Conservation (phyloP, 441 rosid genomes). For the Monsonia emarginata region DNA sequence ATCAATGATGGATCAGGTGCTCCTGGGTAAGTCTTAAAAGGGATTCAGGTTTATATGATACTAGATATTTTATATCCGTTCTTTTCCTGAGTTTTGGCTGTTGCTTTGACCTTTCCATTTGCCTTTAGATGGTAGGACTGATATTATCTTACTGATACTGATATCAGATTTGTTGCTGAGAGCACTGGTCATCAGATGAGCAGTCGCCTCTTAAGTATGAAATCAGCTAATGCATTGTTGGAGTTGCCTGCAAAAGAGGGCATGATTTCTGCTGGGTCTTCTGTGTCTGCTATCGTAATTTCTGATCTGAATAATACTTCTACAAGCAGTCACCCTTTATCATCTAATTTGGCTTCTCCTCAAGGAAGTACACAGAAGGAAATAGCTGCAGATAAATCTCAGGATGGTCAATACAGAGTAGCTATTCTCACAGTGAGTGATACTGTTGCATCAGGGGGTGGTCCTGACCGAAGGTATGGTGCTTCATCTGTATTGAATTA, state of each 20-base stretch:
- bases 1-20: constrained; percentile 69
- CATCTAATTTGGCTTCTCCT: constrained; percentile 27
- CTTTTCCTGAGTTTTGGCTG: not conserved
- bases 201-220: constrained; percentile 88
- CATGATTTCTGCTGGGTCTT: constrained; percentile 57
- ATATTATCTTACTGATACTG: constrained; percentile 16
- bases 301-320: constrained; percentile 40
- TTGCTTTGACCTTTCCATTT: not conserved
- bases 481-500: not conserved
- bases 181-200: constrained; percentile 89
- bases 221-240: constrained; percentile 79
- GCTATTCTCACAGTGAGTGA: constrained; percentile 88
- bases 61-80: constrained; percentile 3
- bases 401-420: constrained; percentile 37
- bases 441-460: constrained; percentile 74
- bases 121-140: constrained; percentile 1
- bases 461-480: constrained; percentile 84
- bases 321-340: constrained; percentile 16
- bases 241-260: constrained; percentile 65
- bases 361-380: constrained; percentile 25
- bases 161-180: constrained; percentile 75
- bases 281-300: constrained; percentile 57
- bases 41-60: constrained; percentile 13
- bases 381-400: constrained; percentile 22
- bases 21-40: constrained; percentile 52